Conservation (phyloP, 164 flowering plant genomes). For the Magnolia changhungtana region DNA sequence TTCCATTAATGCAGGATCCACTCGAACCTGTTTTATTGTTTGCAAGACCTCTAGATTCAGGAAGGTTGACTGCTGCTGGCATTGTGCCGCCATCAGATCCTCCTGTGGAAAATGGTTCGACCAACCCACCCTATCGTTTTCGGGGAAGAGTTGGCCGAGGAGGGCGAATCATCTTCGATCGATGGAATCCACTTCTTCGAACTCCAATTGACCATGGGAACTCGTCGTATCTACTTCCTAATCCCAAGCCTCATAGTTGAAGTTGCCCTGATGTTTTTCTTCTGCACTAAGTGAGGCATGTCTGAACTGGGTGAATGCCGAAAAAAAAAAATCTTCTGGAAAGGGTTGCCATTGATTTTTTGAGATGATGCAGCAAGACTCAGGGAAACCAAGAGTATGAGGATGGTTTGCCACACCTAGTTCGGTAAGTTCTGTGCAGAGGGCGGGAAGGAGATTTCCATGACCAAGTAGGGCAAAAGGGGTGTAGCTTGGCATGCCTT, state of each 20-base stretch:
- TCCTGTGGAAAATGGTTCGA: slow-evolving; percentile 30
- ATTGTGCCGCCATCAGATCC: slow-evolving; percentile 61
- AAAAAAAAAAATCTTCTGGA: background rate
- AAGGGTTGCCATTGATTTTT: background rate
- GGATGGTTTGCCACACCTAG: background rate
- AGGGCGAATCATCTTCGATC: slow-evolving; percentile 82
- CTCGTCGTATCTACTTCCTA: slow-evolving; percentile 37
- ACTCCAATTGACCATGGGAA: slow-evolving; percentile 50
- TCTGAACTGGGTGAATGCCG: slow-evolving; percentile 1
- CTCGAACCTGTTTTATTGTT: slow-evolving; percentile 75
- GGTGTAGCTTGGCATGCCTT: background rate
- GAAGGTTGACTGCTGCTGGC: slow-evolving; percentile 74
- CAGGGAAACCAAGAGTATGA: slow-evolving; percentile 3
- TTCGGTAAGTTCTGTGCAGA: background rate
- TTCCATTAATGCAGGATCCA: slow-evolving; percentile 67
- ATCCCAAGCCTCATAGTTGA: slow-evolving; percentile 30
- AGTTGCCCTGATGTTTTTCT: background rate
- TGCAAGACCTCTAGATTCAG: slow-evolving; percentile 75
- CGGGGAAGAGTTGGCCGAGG: slow-evolving; percentile 94
- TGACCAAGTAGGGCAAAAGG: background rate
- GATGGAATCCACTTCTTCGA: slow-evolving; percentile 79
- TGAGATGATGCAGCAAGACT: slow-evolving; percentile 7
- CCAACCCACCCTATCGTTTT: slow-evolving; percentile 35
- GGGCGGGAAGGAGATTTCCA: background rate
- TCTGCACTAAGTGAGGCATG: background rate